phyloP scores from a whole-genome alignment of 2,329 filamentous ascomycete genomes.

The Diaporthe vaccinii region DNA sequence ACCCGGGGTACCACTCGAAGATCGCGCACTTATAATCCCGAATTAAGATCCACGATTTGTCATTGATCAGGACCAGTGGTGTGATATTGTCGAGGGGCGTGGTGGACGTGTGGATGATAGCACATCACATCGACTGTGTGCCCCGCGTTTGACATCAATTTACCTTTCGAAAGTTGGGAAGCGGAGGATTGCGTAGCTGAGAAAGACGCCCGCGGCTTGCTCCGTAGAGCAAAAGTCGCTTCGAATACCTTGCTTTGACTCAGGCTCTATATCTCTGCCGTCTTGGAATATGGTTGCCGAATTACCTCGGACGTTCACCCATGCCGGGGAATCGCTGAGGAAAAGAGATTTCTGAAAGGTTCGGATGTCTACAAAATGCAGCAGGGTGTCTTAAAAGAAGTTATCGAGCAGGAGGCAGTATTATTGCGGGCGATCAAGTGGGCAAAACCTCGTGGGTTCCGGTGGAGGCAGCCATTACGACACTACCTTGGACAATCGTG shows the following conservation, averaged over 20 bases:
- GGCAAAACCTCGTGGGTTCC: not conserved
- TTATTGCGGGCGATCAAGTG: not conserved
- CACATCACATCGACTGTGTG: no score
- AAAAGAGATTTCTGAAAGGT: not conserved
- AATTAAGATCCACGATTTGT: not conserved
- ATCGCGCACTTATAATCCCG: not conserved
- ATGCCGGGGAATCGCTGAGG: no score
- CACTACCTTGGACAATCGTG: not conserved
- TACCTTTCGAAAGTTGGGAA: no score
- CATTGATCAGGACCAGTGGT: not conserved
- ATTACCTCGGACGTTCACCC: no score
- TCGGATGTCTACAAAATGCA: not conserved
- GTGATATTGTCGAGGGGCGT: not conserved
- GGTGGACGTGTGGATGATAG: not conserved
- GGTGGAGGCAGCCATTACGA: not conserved
- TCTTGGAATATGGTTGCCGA: no score
- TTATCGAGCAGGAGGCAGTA: not conserved
- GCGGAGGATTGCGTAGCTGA: no score
- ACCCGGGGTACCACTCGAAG: not conserved
- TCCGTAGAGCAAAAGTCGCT: no score
- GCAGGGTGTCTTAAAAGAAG: not conserved
- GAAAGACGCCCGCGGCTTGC: no score
- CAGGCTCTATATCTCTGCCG: no score
- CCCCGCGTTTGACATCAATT: no score
- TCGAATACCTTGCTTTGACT: no score